Base-by-base conservation (phyloP, 2,329 filamentous ascomycete species). In the Cadophora malorum region DNA sequence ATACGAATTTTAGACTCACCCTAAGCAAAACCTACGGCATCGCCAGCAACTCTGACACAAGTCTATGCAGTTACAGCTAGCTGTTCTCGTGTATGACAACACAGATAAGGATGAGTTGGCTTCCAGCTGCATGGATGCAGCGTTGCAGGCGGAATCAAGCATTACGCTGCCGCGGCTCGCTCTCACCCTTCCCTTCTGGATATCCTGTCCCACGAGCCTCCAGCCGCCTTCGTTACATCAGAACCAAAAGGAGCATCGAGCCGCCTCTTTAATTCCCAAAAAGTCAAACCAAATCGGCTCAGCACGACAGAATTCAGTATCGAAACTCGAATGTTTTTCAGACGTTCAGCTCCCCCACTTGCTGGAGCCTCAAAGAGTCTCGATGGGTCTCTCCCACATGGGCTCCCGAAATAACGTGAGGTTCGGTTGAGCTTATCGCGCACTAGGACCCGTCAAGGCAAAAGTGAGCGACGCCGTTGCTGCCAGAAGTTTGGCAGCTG, bases 1-100 rank as follows among this genome's bases (percentile, higher is more conserved):
- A 53, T 53, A 53, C 50, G 50, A 53, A 53, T 7, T 53, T 31
- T 53, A 55, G 52, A 55, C 25, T 55, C 28, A 16, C 28, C 33
- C 19, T 49, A 49, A 21, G 19, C 45, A 49, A 9, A 49, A 49
- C 19, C 19, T 49, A 1, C 45, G 3, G 45, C 21, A 31, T 33
- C 52, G 31, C 28, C 45, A 21, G 45, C 21, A 31, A n/a, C 52
- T 55, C 28, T 31, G 52, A 55, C 52, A 55, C 52, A 33, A 33
- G 4, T n/a, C 28, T 49, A 6, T 21, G 6, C 45, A 49, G 9
- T 21, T 49, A 8, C n/a, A 49, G n/a, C 41, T 45, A 19, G 41
- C 41, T 45, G 41, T 45, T 45, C 41, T 45, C 14, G 12, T 19
- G 41, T 45, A 19, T 45, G 14, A 45, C 50, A 12, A 53, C 9